Evolutionary conservation across 2,329 filamentous ascomycete genomes (phyloP).

Genomic region (Mariannaea elegans): DNA sequence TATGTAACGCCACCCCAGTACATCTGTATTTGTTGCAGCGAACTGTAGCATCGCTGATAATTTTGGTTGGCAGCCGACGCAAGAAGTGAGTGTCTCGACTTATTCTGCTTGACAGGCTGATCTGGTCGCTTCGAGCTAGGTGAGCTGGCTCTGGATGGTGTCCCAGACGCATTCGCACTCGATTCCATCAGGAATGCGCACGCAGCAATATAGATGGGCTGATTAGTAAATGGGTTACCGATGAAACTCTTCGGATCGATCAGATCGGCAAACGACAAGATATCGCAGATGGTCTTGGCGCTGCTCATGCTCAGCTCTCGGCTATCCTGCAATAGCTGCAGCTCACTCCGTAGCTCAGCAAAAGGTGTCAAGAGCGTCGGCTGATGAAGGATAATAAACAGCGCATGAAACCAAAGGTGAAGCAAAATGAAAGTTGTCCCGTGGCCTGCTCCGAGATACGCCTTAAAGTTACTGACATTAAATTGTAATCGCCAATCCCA

Average conservation of each 20-base stretch:
- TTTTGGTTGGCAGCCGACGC: conserved; percentile 86
- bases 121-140: conserved; percentile 47
- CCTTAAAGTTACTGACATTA: conserved; percentile 85
- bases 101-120: conserved; percentile 37
- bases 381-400: conserved; percentile 86
- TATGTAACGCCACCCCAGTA: conserved; percentile 92
- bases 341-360: conserved; percentile 63
- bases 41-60: conserved; percentile 87
- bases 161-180: conserved; percentile 72
- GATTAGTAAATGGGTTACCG: conserved; percentile 88
- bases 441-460: conserved; percentile 81
- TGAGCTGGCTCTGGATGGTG: conserved; percentile 63
- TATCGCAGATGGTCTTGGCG: conserved; percentile 91
- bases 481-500: conserved; percentile 81
- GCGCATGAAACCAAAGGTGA: conserved; percentile 88
- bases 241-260: conserved; percentile 88
- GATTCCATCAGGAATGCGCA: conserved; percentile 90
- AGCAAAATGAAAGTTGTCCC: conserved; percentile 88
- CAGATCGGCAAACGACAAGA: conserved; percentile 84
- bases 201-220: conserved; percentile 91
- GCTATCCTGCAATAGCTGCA: conserved; percentile 81
- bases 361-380: conserved; percentile 85
- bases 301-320: conserved; percentile 86
- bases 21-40: conserved; percentile 78
- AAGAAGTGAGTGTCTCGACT: conserved; percentile 76